Evolutionary conservation across 1,139 yeast genomes (phyloP).

Genomic region (Lipomyces yarrowii): DNA sequence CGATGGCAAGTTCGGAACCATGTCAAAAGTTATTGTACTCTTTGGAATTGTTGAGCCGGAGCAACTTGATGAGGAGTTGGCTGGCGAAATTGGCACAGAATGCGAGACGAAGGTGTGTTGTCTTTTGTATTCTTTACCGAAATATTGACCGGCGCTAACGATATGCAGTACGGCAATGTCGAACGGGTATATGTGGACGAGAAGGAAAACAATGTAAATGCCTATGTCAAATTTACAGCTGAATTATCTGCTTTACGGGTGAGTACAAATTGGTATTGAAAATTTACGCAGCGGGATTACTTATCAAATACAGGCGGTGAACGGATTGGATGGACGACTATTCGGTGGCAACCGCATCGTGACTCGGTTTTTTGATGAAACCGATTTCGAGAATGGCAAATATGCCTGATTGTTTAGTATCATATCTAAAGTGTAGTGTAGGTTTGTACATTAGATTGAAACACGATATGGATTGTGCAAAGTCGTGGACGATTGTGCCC

Average conservation of each 20-base stretch:
- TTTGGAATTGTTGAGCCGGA: constrained; percentile 18
- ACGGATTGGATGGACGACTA: constrained; percentile 29
- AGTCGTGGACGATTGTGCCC: background rate
- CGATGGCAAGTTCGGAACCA: constrained; percentile 26
- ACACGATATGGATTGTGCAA: background rate
- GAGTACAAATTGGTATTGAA: background rate
- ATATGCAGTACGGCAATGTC: constrained; percentile 30
- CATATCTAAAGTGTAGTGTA: background rate
- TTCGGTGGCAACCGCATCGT: constrained; percentile 25
- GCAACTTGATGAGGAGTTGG: constrained; percentile 28
- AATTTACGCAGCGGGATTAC: background rate
- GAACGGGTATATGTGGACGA: constrained; percentile 28
- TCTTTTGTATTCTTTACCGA: background rate
- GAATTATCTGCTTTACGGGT: constrained; percentile 31
- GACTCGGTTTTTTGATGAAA: constrained; percentile 22
- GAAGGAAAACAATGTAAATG: constrained; percentile 15
- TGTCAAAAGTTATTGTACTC: constrained; percentile 27
- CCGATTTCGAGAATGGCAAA: constrained; percentile 19
- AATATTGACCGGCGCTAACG: background rate
- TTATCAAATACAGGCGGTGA: constrained; percentile 28
- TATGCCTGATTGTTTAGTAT: background rate
- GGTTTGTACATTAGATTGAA: background rate
- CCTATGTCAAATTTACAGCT: constrained; percentile 28
- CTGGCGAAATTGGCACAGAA: constrained; percentile 32
- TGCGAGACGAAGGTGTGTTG: constrained; percentile 27